Percentiles rank a stretch among this genome's conserved stretches.
Conservation (phyloP, 2,329 filamentous ascomycete species). For the Pseudogymnoascus sp. region DNA sequence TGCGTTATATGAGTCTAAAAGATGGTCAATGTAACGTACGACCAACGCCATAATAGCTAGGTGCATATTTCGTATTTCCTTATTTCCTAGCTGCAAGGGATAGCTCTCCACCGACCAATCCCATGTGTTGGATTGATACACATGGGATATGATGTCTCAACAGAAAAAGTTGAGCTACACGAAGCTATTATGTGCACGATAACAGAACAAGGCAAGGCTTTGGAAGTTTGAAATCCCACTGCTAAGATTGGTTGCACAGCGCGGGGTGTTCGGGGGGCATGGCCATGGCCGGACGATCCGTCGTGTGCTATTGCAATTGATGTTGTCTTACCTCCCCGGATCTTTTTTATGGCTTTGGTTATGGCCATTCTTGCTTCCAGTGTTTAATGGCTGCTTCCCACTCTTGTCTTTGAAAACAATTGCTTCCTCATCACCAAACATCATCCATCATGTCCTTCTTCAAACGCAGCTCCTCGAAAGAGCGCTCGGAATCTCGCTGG, state of each 20-base stretch:
- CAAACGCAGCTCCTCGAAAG: neutral
- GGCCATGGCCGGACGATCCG: neutral
- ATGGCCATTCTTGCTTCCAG: neutral
- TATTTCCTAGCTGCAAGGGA: neutral
- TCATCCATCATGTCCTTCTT: neutral
- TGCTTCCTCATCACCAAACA: neutral
- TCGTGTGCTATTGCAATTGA: neutral
- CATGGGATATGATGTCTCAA: neutral
- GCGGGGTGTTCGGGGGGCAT: neutral
- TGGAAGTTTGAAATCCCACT: neutral
- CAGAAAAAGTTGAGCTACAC: neutral
- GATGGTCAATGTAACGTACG: neutral
- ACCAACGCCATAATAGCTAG: neutral
- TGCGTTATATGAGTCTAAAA: neutral
- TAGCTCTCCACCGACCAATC: neutral
- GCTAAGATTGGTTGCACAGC: neutral
- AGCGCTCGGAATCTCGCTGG: neutral
- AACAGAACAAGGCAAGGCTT: neutral
- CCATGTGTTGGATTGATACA: constrained; percentile 1
- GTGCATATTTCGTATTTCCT: neutral
- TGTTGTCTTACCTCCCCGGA: neutral
- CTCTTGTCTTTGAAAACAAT: neutral
- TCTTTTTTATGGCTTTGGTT: neutral
- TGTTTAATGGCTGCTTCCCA: neutral
- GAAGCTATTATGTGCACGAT: neutral